Evolutionary conservation across 805 yeast species (phyloP), one percentile per base, ranked within the genome.

Genomic region (Saccharomycopsis sp.): DNA sequence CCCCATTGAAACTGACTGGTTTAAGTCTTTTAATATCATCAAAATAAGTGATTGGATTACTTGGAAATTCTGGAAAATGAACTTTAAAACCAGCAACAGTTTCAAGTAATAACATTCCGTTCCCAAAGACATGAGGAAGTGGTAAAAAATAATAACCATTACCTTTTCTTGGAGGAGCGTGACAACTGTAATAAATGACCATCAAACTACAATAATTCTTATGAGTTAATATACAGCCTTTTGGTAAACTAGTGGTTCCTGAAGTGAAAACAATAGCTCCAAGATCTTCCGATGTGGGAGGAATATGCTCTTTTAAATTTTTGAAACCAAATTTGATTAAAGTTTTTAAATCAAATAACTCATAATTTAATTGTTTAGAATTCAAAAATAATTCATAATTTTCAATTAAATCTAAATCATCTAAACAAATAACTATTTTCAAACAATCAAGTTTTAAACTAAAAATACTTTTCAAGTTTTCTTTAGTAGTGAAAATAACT

Each of bases 221-320:
- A 30, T 76, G 79, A 8, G 72, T 56, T 17, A 66, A 49, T 18
- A 69, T 71, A 13, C 76, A 87, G 39, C 88, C 88, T 57, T 80
- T 79, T 36, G 88, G 88, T 14, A 68, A 58, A 15, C 86, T 85
- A 1, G 87, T 79, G 2, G 88, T 79, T 25, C 88, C 88, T 0
- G 84, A 76, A 2, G 88, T 79, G 55, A 79, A 79, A 10, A 78
- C 72, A 37, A 79, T 70, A 13, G 87, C 76, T 55, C 71, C 74
- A 15, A 68, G 35, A 18, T 69, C 65, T 10, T 71, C 67, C 1
- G 78, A 70, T 1, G 54, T 58, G 23, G 86, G 82, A 13, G 72
- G 70, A 31, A 56, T 52, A 44, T 56, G 52, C 31, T 67, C 59
- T 37, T 56, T 51, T 39, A 72, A 67, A 34, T 70, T 62, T 44